Conservation (phyloP, 345 rosid genomes). For the Linum trigynum region DNA sequence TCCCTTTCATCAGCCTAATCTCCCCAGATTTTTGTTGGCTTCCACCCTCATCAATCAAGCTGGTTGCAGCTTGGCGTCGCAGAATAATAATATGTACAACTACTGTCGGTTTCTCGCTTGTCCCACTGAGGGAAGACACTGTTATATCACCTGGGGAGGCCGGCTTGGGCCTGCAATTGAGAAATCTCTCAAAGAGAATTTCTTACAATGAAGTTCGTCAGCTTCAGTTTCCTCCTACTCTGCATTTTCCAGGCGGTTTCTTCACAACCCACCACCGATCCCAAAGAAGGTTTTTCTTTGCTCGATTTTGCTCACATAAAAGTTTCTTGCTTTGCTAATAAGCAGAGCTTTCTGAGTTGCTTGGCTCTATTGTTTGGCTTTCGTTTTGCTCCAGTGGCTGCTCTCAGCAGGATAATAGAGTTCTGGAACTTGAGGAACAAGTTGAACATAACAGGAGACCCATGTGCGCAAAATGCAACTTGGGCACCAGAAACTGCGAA, state of each 20-base stretch:
- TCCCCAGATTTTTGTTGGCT: no score
- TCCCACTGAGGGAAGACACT: no score
- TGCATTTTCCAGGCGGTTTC: conserved; percentile 29
- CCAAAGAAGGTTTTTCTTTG: conserved; percentile 30
- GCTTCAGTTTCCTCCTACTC: conserved; percentile 17
- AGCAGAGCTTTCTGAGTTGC: not conserved
- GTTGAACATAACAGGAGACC: conserved; percentile 32
- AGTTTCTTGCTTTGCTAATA: not conserved
- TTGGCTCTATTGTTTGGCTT: not conserved
- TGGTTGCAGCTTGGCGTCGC: no score
- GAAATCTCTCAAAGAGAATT: no score
- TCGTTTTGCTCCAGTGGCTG: conserved; percentile 25
- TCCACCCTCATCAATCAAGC: no score
- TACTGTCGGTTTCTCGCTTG: no score
- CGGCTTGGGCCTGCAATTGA: no score
- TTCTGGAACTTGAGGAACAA: conserved; percentile 38
- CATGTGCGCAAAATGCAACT: conserved; percentile 29
- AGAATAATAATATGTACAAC: no score
- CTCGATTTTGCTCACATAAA: not conserved
- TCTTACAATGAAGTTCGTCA: conserved; percentile 21
- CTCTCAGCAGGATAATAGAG: conserved; percentile 34
- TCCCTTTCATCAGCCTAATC: no score
- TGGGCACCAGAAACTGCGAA: conserved; percentile 32
- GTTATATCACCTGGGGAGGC: no score
- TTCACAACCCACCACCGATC: conserved; percentile 35